Evolutionary conservation across 495 filamentous ascomycete species (phyloP).

Genomic region (Neurospora sp.): DNA sequence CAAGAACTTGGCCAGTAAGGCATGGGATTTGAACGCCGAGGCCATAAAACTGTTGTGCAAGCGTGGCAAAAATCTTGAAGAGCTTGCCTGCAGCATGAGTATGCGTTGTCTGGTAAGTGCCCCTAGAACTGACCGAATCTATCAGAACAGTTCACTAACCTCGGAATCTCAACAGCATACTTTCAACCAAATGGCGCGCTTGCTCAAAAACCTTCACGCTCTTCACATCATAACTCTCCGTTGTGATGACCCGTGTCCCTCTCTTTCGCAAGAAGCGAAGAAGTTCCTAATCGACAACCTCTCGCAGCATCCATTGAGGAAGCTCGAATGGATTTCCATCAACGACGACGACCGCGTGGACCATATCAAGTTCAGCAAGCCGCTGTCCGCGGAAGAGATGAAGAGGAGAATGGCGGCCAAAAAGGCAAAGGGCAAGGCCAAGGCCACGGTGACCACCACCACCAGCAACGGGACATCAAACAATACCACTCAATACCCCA

Average conservation of each 20-base stretch:
- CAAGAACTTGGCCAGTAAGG: conserved; percentile 36
- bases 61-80: conserved; percentile 37
- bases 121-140: not conserved
- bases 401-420: not conserved
- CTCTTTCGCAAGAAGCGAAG: conserved; percentile 38
- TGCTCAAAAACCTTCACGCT: conserved; percentile 37
- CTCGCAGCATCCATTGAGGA: conserved; percentile 37
- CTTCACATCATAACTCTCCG: conserved; percentile 41
- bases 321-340: conserved; percentile 45
- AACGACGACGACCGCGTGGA: conserved; percentile 33
- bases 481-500: conserved; percentile 7
- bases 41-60: conserved; percentile 37
- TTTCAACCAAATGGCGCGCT: conserved; percentile 41
- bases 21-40: conserved; percentile 47
- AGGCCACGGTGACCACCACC: not conserved
- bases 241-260: conserved; percentile 39
- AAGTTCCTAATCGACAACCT: conserved; percentile 45
- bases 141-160: not conserved
- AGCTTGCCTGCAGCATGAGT: conserved; percentile 44
- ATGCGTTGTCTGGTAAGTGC: conserved; percentile 40
- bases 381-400: conserved; percentile 9
- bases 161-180: conserved; percentile 30
- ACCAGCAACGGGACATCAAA: not conserved
- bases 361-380: conserved; percentile 19
- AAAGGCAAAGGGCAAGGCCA: conserved; percentile 15